Evolutionary conservation across 352 stramenopile species (phyloP).

Genomic region (Globisporangium irregulare): DNA sequence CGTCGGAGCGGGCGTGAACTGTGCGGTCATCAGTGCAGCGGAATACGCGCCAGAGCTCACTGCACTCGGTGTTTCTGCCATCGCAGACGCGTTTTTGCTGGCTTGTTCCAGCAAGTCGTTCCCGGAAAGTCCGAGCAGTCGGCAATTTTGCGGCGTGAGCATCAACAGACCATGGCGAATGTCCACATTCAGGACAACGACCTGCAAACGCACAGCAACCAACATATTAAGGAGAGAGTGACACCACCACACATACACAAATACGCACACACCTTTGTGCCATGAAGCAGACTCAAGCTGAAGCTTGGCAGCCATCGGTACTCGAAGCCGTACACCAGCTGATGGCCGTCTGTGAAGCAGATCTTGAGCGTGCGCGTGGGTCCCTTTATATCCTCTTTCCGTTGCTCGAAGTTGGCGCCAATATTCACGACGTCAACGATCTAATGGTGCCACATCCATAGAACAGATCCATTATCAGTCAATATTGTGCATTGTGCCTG

Average conservation of each 20-base stretch:
- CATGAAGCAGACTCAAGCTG: constrained; percentile 46
- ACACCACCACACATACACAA: not conserved
- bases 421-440: constrained; percentile 82
- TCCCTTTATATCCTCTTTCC: constrained; percentile 60
- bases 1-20: constrained; percentile 22
- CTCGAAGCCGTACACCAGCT: constrained; percentile 77
- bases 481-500: not conserved
- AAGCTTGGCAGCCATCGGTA: constrained; percentile 52
- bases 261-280: constrained; percentile 45
- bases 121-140: constrained; percentile 44
- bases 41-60: constrained; percentile 44
- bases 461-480: not conserved
- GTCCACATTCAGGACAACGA: constrained; percentile 61
- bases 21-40: constrained; percentile 47
- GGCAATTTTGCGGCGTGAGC: constrained; percentile 63
- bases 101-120: constrained; percentile 23
- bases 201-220: constrained; percentile 18
- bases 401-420: constrained; percentile 66
- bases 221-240: not conserved
- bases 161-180: constrained; percentile 71
- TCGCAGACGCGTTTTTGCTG: constrained; percentile 15
- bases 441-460: constrained; percentile 20
- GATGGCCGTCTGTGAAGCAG: constrained; percentile 75
- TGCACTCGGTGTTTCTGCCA: not conserved
- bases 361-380: constrained; percentile 76